phyloP scores from a whole-genome alignment of 148 eudicot species.

The Rhododendron ovatum region DNA sequence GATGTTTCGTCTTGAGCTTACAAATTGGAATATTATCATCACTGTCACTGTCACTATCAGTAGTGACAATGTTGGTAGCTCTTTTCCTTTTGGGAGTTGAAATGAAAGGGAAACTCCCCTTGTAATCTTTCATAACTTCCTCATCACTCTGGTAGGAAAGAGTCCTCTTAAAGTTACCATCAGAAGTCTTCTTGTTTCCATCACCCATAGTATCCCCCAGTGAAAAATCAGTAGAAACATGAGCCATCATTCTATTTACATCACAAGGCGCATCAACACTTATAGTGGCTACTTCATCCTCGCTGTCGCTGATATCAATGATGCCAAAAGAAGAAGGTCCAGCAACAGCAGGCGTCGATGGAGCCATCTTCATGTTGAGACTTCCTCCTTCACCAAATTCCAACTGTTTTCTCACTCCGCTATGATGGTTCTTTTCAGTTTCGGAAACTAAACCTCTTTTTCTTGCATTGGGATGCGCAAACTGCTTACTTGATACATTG shows the following conservation, averaged over 20 bases:
- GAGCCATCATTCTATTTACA: background rate
- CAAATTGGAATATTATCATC: constrained; percentile 59
- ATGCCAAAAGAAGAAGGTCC: constrained; percentile 20
- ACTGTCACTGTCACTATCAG: constrained; percentile 48
- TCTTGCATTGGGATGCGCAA: constrained; percentile 1
- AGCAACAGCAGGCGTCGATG: constrained; percentile 46
- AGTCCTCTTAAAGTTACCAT: background rate
- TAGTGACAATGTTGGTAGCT: constrained; percentile 40
- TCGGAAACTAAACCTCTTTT: constrained; percentile 1
- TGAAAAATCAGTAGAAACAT: constrained; percentile 9
- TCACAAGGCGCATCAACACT: background rate
- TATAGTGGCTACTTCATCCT: constrained; percentile 34
- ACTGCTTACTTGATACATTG: constrained; percentile 4
- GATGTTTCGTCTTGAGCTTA: constrained; percentile 24
- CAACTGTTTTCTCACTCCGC: constrained; percentile 36
- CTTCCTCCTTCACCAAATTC: constrained; percentile 29
- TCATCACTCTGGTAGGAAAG: constrained; percentile 7
- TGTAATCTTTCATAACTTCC: constrained; percentile 16
- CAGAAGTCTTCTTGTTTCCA: constrained; percentile 11
- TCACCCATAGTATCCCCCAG: background rate
- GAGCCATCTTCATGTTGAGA: constrained; percentile 39
- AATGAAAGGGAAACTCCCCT: constrained; percentile 10
- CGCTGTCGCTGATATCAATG: constrained; percentile 41
- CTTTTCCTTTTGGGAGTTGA: constrained; percentile 43
- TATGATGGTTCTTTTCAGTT: background rate